Percentiles rank a stretch among this genome's conserved stretches.
These are phyloP conservation scores for Alternaria gansuensis DNA, from an alignment of 2,329 filamentous ascomycete species.

Conservation along the genomic window DNA sequence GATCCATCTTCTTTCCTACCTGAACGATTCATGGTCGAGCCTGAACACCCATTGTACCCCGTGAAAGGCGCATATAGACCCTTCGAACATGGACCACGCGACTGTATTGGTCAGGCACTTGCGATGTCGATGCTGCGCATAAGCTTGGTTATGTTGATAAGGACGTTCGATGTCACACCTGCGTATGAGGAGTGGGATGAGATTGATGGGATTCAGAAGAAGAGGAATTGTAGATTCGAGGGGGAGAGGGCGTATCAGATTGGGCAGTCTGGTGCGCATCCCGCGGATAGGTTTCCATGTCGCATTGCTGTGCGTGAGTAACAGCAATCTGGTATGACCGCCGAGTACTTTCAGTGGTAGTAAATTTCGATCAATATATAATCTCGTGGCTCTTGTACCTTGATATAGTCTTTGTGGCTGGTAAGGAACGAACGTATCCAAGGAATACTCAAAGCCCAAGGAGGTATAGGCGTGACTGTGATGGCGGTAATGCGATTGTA, in stretches of 20 bases:
- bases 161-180: slow-evolving; percentile 32
- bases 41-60: slow-evolving; percentile 21
- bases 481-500: slow-evolving; percentile 34
- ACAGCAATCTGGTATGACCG: too few relatives aligned
- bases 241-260: slow-evolving; percentile 26
- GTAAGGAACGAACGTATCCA: background rate
- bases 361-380: background rate
- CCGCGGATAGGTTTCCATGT: too few relatives aligned
- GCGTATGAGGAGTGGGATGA: slow-evolving; percentile 31
- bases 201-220: slow-evolving; percentile 8
- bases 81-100: slow-evolving; percentile 52
- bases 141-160: slow-evolving; percentile 22
- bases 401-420: background rate
- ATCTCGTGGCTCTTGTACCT: background rate
- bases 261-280: background rate
- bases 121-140: slow-evolving; percentile 31
- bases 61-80: slow-evolving; percentile 42
- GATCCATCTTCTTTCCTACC: slow-evolving; percentile 35
- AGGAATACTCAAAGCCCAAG: background rate
- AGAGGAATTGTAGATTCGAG: slow-evolving; percentile 4
- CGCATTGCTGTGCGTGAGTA: too few relatives aligned
- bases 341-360: too few relatives aligned
- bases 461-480: background rate
- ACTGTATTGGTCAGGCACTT: slow-evolving; percentile 37
- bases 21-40: slow-evolving; percentile 35